These are phyloP conservation scores for Cryphonectria radicalis DNA, from an alignment of 2,329 filamentous ascomycete species.

Conservation along the genomic window DNA sequence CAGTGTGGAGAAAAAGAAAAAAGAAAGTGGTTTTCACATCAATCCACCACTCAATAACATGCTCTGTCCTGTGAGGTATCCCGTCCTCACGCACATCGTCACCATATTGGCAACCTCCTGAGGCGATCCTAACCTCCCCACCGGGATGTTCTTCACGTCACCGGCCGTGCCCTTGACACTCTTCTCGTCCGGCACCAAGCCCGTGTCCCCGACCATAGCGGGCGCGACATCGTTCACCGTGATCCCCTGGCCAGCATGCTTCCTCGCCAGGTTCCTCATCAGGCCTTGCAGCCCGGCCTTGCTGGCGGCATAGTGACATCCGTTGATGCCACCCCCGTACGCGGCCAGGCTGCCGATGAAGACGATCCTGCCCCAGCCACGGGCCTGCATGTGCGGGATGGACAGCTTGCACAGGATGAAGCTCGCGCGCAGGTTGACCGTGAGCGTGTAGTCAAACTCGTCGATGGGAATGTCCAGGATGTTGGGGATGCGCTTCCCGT, in stretches of 20 bases:
- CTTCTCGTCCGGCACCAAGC: constrained; percentile 64
- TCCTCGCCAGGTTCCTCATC: constrained; percentile 66
- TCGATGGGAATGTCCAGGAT: constrained; percentile 64
- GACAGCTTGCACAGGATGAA: constrained; percentile 65
- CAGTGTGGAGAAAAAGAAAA: too few relatives aligned
- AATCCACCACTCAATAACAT: constrained; percentile 57
- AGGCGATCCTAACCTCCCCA: constrained; percentile 60
- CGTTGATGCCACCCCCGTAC: constrained; percentile 66
- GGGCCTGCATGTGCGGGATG: constrained; percentile 63
- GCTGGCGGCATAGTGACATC: constrained; percentile 63
- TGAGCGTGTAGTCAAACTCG: constrained; percentile 67
- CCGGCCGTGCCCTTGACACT: constrained; percentile 56
- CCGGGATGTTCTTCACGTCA: constrained; percentile 62
- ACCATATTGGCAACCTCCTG: constrained; percentile 65
- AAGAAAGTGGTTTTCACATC: constrained; percentile 40
- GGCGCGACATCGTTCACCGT: constrained; percentile 72
- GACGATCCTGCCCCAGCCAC: constrained; percentile 66
- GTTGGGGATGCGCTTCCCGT: constrained; percentile 62
- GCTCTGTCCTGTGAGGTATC: constrained; percentile 63
- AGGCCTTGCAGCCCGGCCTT: constrained; percentile 66
- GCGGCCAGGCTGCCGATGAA: constrained; percentile 68
- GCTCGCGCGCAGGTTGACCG: constrained; percentile 64
- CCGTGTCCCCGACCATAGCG: constrained; percentile 69
- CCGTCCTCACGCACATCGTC: constrained; percentile 63
- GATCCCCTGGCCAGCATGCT: constrained; percentile 63